These are phyloP conservation scores for Cyclostephanos invisitatus DNA, from an alignment of 108 stramenopile species.

Conservation along the genomic window DNA sequence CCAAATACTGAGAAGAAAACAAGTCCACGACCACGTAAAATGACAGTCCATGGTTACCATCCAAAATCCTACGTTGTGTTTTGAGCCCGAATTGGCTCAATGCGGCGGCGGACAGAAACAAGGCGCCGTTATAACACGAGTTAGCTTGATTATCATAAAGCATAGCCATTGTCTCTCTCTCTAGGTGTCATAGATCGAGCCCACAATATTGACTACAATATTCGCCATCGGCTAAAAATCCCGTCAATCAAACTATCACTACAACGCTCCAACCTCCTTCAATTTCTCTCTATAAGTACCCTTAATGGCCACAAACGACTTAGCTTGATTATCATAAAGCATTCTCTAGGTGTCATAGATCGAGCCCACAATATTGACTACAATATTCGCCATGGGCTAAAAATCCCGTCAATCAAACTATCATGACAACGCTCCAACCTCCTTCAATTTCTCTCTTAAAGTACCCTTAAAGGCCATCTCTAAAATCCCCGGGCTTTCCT, in stretches of 20 bases:
- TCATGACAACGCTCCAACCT: constrained; percentile 26
- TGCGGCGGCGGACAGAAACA: too few relatives aligned
- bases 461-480: constrained; percentile 70
- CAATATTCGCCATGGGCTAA: neutral
- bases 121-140: too few relatives aligned
- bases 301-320: constrained; percentile 76
- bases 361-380: too few relatives aligned
- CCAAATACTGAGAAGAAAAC: neutral
- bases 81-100: too few relatives aligned
- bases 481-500: constrained; percentile 63
- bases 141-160: too few relatives aligned
- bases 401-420: neutral
- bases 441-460: constrained; percentile 44
- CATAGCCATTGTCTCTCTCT: too few relatives aligned
- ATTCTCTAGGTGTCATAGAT: too few relatives aligned
- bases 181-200: too few relatives aligned
- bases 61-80: neutral
- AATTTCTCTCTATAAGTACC: constrained; percentile 54
- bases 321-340: too few relatives aligned
- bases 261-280: constrained; percentile 35
- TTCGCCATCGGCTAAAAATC: neutral
- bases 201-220: too few relatives aligned
- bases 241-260: neutral
- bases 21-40: constrained; percentile 7
- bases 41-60: neutral